Percentiles rank a stretch among this genome's conserved stretches.
Conservation (phyloP, 2,329 filamentous ascomycete species). For the Coniochaeta pulveracea region DNA sequence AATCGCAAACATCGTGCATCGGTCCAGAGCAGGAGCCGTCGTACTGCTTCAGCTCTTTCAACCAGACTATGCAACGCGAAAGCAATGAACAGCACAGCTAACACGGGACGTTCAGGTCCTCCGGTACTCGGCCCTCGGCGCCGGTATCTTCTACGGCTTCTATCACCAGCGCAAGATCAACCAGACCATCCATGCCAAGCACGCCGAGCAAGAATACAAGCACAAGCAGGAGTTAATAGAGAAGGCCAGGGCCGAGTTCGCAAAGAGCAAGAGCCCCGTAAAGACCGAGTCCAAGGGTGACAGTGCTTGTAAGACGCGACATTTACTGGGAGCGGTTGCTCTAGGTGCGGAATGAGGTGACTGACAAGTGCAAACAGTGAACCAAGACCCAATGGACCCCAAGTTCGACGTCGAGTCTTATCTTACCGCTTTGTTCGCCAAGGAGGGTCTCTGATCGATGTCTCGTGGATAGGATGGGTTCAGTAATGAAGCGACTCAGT, state of each 20-base stretch:
- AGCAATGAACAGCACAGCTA: conserved; percentile 8
- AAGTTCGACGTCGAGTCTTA: conserved; percentile 86
- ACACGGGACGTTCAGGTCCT: conserved; percentile 57
- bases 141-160: conserved; percentile 91
- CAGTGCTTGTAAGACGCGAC: conserved; percentile 18
- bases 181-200: conserved; percentile 56
- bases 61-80: neutral
- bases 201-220: conserved; percentile 72
- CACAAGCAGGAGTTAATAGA: conserved; percentile 87
- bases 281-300: conserved; percentile 18
- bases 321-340: conserved; percentile 7
- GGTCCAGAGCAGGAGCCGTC: too few species aligned
- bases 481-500: neutral
- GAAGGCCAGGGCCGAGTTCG: conserved; percentile 84
- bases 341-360: neutral
- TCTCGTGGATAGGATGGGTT: conserved; percentile 12
- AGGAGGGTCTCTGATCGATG: conserved; percentile 16
- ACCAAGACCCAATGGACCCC: conserved; percentile 60
- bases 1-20: conserved; percentile 1
- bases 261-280: conserved; percentile 56
- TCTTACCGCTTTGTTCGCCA: conserved; percentile 28
- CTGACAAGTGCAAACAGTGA: conserved; percentile 13
- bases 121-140: conserved; percentile 87
- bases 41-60: too few species aligned
- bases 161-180: conserved; percentile 80